Conservation (phyloP, 257 asterid species). For the Solanum pinnatisectum region DNA sequence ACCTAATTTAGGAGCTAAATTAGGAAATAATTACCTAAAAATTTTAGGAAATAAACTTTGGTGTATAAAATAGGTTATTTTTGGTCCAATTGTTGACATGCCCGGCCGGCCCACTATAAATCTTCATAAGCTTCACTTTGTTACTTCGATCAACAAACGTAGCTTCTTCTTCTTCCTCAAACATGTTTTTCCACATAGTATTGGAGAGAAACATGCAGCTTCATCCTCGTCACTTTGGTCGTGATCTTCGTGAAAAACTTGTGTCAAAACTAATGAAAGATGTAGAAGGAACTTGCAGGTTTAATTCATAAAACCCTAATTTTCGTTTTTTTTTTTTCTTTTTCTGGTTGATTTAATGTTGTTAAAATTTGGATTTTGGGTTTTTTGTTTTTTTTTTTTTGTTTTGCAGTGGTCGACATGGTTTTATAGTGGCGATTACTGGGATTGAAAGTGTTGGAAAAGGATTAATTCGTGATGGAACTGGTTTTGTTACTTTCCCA, state of each 20-base stretch:
- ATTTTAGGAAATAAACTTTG: not conserved
- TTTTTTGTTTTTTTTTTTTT: no score
- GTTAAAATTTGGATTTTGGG: not conserved
- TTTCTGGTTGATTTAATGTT: not conserved
- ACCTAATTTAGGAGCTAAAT: no score
- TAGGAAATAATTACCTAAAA: not conserved
- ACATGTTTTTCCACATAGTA: constrained; percentile 84
- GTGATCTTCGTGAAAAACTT: constrained; percentile 89
- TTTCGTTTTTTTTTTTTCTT: not conserved
- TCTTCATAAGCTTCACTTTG: not conserved
- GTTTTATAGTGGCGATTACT: constrained; percentile 89
- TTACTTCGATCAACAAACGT: not conserved
- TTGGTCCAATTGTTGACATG: not conserved
- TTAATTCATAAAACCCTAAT: not conserved
- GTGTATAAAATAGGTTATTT: not conserved
- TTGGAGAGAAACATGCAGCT: constrained; percentile 94
- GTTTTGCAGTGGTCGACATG: constrained; percentile 73
- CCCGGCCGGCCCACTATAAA: not conserved
- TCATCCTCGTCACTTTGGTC: constrained; percentile 97
- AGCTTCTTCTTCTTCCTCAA: not conserved
- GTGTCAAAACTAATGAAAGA: constrained; percentile 93
- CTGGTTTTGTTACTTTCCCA: constrained; percentile 89
- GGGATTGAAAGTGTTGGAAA: constrained; percentile 88
- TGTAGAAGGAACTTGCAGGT: constrained; percentile 99
- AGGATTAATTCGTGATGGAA: constrained; percentile 91